Conservation (phyloP, 208 protist genomes). For the Leishmania martiniquensis region DNA sequence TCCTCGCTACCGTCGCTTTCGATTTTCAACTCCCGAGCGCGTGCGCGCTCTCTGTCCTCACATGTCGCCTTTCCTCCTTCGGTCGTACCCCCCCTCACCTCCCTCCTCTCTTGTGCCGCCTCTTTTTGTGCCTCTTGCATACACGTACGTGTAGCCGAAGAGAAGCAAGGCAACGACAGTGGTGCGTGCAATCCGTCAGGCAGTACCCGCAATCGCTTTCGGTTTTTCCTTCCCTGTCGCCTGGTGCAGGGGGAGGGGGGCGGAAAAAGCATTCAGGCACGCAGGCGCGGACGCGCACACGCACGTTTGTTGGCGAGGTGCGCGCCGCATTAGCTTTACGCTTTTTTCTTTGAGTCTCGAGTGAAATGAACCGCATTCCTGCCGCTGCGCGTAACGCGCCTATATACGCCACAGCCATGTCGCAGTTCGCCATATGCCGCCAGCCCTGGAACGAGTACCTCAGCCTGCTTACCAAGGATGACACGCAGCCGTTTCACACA, state of each 20-base stretch:
- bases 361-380: slow-evolving; percentile 37
- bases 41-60: not conserved
- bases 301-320: not conserved
- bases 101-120: not conserved
- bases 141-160: not conserved
- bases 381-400: slow-evolving; percentile 39
- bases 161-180: not conserved
- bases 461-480: slow-evolving; percentile 70
- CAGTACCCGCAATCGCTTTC: not conserved
- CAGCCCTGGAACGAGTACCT: slow-evolving; percentile 90
- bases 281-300: not conserved
- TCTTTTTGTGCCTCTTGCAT: not conserved
- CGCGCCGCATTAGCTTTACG: not conserved
- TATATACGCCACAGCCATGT: slow-evolving; percentile 72
- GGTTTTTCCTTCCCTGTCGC: not conserved
- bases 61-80: not conserved
- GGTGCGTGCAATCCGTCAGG: not conserved
- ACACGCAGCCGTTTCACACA: slow-evolving; percentile 76
- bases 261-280: not conserved
- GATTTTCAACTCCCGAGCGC: not conserved
- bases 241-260: not conserved
- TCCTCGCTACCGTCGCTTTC: not conserved
- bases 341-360: not conserved
- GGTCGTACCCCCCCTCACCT: too few relatives aligned
- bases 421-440: slow-evolving; percentile 80